Conservation (phyloP, 148 eudicot genomes). For the Chenopodium quinoa region DNA sequence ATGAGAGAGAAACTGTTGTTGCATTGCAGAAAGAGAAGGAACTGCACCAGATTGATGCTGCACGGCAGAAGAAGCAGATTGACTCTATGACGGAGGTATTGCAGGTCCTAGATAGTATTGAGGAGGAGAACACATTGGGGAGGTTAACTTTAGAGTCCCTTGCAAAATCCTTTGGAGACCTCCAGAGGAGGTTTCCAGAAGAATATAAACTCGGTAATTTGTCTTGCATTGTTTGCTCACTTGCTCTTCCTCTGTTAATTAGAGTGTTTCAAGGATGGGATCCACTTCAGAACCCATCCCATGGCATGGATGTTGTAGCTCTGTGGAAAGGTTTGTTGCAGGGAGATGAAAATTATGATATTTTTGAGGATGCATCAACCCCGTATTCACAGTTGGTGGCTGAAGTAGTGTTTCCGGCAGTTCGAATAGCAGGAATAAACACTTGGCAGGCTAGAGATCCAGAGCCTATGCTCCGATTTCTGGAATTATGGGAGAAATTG, state of each 20-base stretch:
- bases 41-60: conserved; percentile 53
- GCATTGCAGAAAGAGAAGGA: conserved; percentile 82
- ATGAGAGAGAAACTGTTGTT: conserved; percentile 70
- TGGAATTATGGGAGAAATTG: conserved; percentile 79
- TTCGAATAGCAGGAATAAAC: conserved; percentile 78
- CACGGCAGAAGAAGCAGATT: conserved; percentile 59
- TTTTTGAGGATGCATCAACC: conserved; percentile 48
- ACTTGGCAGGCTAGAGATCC: conserved; percentile 94
- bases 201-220: conserved; percentile 74
- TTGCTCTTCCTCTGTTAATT: conserved; percentile 72
- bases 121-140: conserved; percentile 50
- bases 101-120: conserved; percentile 44
- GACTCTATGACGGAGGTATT: conserved; percentile 55
- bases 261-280: conserved; percentile 92
- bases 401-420: conserved; percentile 91
- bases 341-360: conserved; percentile 49
- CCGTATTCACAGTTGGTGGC: conserved; percentile 66
- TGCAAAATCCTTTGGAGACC: conserved; percentile 49
- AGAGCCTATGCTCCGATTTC: conserved; percentile 76
- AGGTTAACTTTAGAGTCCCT: conserved; percentile 62
- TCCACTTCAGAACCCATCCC: conserved; percentile 70
- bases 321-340: conserved; percentile 71
- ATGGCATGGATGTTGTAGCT: conserved; percentile 52
- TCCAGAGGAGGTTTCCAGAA: conserved; percentile 51
- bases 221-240: conserved; percentile 73